Evolutionary conservation across 495 filamentous ascomycete species (phyloP), one percentile per base, ranked within the genome.

Genomic region (Hypoxylon subgilvum): DNA sequence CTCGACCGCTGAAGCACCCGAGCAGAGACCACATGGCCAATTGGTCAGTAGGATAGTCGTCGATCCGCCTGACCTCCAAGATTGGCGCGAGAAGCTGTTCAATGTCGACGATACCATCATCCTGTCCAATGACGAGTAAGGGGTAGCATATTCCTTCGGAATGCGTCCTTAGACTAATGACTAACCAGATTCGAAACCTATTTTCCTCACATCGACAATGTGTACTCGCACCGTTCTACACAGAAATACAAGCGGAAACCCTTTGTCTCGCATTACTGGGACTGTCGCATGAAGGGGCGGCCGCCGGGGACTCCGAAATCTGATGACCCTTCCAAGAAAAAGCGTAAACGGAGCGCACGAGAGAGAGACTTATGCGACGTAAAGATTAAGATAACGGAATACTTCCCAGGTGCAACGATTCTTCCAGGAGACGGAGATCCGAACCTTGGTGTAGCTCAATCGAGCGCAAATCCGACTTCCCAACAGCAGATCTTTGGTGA

Each of bases 301-400:
- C 88, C 90, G 4, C 84, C 91, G 0, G 91, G 91, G 16, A 94
- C 89, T 21, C 86, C 88, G 39, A 92, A 92, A 68, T 91, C 89
- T 19, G 81, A 89, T 28, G 89, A 95, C 62, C 91, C 91, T 0
- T 89, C 86, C 62, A 93, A 92, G 74, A 94, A 91, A 78, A 95
- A 94, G 72, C 82, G 91, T 43, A 94, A 92, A 71, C 87, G 91
- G 17, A 84, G 81, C 10, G 87, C 86, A 16, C 78, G 91, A 32
- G 84, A 89, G 66, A 81, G 87, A 0, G 87, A 94, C 69, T 80
- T 93, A 17, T 96, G 91, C 72, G 89, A 94, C 69, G 89, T 95
- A 59, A 95, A 94, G 71, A 93, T 96, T 68, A 95, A 94, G 73
- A 92, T 96, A 49, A 91, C 89, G 3, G 89, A 96, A 69, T 89